Evolutionary conservation across 23 red algal genomes (phyloP), one percentile per base, ranked within the genome.

Genomic region (Gracilaria domingensis): DNA sequence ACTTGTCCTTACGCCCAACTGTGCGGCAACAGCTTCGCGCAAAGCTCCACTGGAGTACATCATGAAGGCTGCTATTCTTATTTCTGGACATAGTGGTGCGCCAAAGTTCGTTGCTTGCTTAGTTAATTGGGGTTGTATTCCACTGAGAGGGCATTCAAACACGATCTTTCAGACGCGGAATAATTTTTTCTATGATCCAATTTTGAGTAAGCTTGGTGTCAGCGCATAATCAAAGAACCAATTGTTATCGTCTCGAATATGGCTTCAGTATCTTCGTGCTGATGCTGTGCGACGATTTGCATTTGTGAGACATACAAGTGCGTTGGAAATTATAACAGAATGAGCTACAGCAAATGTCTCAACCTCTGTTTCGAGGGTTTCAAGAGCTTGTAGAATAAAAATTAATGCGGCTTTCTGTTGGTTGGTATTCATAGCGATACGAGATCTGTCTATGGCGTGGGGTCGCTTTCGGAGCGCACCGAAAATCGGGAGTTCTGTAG

Each of bases 1-100:
- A 14, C 65, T 88, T 12, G 8, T 25, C 11, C 66, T 67, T 32
- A 88, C 76, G 12, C 84, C 84, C 7, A 75, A 44, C 25, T 88
- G 65, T 3, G 29, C 17, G 12, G 13, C 82, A 49, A 74, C 61
- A n/a, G 60, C 62, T 5, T 86, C 61, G n/a, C 60, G 17, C 0
- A 62, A 47, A 18, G 60, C 60, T 3, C 60, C 82, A 17, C 82
- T 62, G 20, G 3, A 14, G 42, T 86, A 71, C 64, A 86, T 86
- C 0, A 74, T 28, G 17, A 72, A 71, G 11, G 82, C 58, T 61
- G 61, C 58, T 9, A 86, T 16, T 48, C 21, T 8, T 12, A 45
- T 17, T 8, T 70, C 61, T 8, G 62, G 21, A 28, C 58, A 0
- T 7, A 86, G 4, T 8, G 66, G 61, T 48, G 40, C 14, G 4